These are phyloP conservation scores for Pseudopyrenochaeta lycopersici DNA, from an alignment of 2,329 filamentous ascomycete genomes.

Conservation along the genomic window DNA sequence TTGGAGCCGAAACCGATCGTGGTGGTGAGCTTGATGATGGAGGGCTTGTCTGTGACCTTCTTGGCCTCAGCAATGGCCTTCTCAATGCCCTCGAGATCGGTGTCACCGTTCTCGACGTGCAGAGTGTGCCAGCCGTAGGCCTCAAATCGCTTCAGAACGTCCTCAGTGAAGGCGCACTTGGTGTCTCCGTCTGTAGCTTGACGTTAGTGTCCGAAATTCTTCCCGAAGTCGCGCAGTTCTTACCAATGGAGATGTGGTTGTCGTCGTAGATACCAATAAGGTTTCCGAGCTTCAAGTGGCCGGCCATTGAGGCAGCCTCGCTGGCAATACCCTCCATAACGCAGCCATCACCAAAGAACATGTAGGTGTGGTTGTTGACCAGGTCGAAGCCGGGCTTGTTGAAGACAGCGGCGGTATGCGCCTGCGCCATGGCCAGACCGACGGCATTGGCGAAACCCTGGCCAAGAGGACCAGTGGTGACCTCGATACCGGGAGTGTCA, in stretches of 20 bases:
- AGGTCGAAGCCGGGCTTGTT: slow-evolving; percentile 96
- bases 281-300: slow-evolving; percentile 97
- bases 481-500: slow-evolving; percentile 96
- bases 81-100: slow-evolving; percentile 87
- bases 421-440: slow-evolving; percentile 95
- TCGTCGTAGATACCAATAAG: slow-evolving; percentile 97
- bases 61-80: slow-evolving; percentile 85
- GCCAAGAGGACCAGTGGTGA: slow-evolving; percentile 96
- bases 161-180: slow-evolving; percentile 96
- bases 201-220: slow-evolving; percentile 18
- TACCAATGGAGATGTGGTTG: slow-evolving; percentile 91
- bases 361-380: slow-evolving; percentile 96
- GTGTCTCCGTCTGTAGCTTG: slow-evolving; percentile 80
- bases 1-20: slow-evolving; percentile 97
- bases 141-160: slow-evolving; percentile 94
- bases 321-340: slow-evolving; percentile 97
- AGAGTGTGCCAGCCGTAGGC: slow-evolving; percentile 95
- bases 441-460: slow-evolving; percentile 98
- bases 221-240: slow-evolving; percentile 30
- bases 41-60: slow-evolving; percentile 93
- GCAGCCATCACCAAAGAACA: slow-evolving; percentile 97
- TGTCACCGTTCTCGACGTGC: slow-evolving; percentile 85
- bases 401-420: slow-evolving; percentile 88
- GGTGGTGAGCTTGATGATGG: slow-evolving; percentile 94
- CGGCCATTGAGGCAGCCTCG: slow-evolving; percentile 91